These are phyloP conservation scores for Chalciporus sphaerocephalus DNA, from an alignment of 768 basidiomycete genomes.

Conservation along the genomic window DNA sequence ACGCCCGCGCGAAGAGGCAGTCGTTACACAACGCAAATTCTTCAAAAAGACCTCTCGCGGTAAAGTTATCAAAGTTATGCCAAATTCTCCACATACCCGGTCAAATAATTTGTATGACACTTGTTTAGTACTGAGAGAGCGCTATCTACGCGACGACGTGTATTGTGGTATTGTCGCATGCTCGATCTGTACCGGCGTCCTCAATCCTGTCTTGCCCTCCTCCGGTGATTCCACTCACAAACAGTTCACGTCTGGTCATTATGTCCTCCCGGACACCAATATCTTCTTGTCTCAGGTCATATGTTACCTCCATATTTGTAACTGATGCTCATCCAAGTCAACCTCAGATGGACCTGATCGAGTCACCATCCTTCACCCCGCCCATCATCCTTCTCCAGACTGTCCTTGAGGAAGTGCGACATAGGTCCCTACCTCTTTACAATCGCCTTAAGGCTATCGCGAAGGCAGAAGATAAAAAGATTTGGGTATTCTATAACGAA, in stretches of 20 bases:
- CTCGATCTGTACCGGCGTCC: conserved; percentile 46
- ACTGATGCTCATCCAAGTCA: conserved; percentile 2
- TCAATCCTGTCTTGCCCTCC: conserved; percentile 49
- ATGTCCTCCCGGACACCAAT: conserved; percentile 90
- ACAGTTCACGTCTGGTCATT: conserved; percentile 64
- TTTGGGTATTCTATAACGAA: conserved; percentile 86
- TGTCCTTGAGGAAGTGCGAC: conserved; percentile 93
- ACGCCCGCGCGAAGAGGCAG: conserved; percentile 64
- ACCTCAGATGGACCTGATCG: conserved; percentile 86
- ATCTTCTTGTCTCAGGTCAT: conserved; percentile 80
- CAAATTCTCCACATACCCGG: background rate
- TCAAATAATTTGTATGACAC: background rate
- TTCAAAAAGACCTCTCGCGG: conserved; percentile 94
- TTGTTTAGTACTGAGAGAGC: conserved; percentile 75
- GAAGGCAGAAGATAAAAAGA: conserved; percentile 79
- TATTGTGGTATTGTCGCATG: conserved; percentile 79
- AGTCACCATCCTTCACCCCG: conserved; percentile 65
- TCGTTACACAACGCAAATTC: conserved; percentile 82
- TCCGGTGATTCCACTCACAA: conserved; percentile 56
- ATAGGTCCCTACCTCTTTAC: conserved; percentile 87
- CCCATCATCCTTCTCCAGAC: conserved; percentile 93
- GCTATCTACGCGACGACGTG: conserved; percentile 91
- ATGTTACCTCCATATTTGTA: background rate
- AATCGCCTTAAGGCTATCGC: conserved; percentile 85
- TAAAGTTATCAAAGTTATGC: conserved; percentile 86